Evolutionary conservation across 2,329 filamentous ascomycete species (phyloP).

Genomic region (Neurospora sp.): DNA sequence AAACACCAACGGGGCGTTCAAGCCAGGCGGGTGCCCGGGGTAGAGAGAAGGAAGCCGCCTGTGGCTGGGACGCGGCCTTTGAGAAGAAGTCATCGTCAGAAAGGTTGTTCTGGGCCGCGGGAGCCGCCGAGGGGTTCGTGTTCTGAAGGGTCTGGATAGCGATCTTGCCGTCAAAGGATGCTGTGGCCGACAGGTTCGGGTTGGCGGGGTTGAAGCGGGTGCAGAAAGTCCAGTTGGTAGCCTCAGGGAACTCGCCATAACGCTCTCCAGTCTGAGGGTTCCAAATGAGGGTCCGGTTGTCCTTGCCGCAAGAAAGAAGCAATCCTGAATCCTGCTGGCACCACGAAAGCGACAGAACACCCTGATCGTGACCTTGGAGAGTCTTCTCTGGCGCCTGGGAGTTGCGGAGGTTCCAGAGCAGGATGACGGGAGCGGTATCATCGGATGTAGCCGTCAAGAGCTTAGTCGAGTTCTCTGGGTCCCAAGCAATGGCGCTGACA

Average conservation of each 20-base stretch:
- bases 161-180: conserved; percentile 95
- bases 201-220: conserved; percentile 92
- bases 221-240: conserved; percentile 99
- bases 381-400: conserved; percentile 88
- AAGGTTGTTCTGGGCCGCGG: conserved; percentile 55
- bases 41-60: conserved; percentile 81
- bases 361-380: conserved; percentile 85
- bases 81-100: conserved; percentile 96
- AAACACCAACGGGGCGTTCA: conserved; percentile 71
- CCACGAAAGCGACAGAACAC: conserved; percentile 90
- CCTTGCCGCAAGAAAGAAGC: conserved; percentile 87
- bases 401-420: conserved; percentile 92
- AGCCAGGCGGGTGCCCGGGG: conserved; percentile 83
- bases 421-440: conserved; percentile 77
- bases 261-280: conserved; percentile 84
- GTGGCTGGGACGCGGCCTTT: conserved; percentile 82
- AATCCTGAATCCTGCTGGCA: conserved; percentile 84
- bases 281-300: conserved; percentile 93
- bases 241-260: conserved; percentile 88
- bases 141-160: conserved; percentile 89
- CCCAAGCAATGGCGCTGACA: conserved; percentile 94
- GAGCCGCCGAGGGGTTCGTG: conserved; percentile 67
- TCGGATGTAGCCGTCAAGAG: conserved; percentile 86
- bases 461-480: conserved; percentile 90
- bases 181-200: conserved; percentile 83